phyloP scores from a whole-genome alignment of 129 eudicot species.

The Flaveria bidentis region DNA sequence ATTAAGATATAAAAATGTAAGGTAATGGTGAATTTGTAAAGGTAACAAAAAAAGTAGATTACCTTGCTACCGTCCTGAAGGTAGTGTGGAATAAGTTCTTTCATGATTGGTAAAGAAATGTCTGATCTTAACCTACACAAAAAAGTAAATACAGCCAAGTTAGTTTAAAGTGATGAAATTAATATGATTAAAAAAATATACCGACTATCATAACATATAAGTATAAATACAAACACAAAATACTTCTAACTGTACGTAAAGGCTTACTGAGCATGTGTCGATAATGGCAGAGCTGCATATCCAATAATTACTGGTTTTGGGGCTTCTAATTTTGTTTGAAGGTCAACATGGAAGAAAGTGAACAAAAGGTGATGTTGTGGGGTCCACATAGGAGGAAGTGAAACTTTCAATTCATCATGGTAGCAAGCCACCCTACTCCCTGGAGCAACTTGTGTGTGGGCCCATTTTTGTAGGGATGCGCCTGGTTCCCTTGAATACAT shows the following conservation, averaged over 20 bases:
- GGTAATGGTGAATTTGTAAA: slow-evolving; percentile 9
- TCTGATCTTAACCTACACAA: slow-evolving; percentile 80
- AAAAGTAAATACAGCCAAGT: slow-evolving; percentile 11
- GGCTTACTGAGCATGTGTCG: slow-evolving; percentile 86
- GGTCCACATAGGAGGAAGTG: slow-evolving; percentile 89
- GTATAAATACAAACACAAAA: not conserved
- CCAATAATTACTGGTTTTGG: slow-evolving; percentile 98
- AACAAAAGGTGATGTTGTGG: slow-evolving; percentile 92
- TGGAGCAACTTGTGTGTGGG: slow-evolving; percentile 91
- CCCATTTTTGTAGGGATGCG: slow-evolving; percentile 66
- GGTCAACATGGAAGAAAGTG: slow-evolving; percentile 92
- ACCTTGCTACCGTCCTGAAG: slow-evolving; percentile 95
- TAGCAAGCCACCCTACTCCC: slow-evolving; percentile 91
- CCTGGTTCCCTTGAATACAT: slow-evolving; percentile 94
- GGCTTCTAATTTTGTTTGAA: slow-evolving; percentile 96
- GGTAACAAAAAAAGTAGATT: slow-evolving; percentile 19
- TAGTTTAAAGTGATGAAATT: not conserved
- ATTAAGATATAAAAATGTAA: slow-evolving; percentile 6
- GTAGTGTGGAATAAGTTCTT: slow-evolving; percentile 92
- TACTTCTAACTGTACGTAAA: not conserved
- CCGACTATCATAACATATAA: not conserved
- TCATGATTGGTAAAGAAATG: slow-evolving; percentile 86
- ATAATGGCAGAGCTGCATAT: slow-evolving; percentile 86
- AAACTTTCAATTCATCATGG: slow-evolving; percentile 97
- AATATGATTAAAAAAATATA: not conserved